phyloP scores from a whole-genome alignment of 202 grass and related monocot species.

The Carex arenaria region DNA sequence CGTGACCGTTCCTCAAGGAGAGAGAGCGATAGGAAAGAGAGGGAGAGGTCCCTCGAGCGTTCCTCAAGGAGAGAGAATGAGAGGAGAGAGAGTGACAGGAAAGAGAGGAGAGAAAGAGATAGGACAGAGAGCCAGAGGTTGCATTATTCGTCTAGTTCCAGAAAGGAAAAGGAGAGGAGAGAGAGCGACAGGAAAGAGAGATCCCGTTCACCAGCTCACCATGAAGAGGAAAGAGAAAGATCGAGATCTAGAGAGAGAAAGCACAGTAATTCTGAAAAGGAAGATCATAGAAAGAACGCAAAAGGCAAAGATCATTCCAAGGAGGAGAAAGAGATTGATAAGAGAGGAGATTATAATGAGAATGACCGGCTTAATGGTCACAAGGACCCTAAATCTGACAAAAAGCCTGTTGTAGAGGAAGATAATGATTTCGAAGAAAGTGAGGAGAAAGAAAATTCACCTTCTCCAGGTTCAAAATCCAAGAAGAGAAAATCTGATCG shows the following conservation, averaged over 20 bases:
- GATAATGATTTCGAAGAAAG: conserved; percentile 19
- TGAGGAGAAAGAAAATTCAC: conserved; percentile 31
- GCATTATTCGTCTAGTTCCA: conserved; percentile 5
- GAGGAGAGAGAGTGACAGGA: conserved; percentile 17
- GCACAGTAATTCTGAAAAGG: conserved; percentile 46
- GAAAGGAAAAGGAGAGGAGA: conserved; percentile 16
- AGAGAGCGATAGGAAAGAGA: not conserved
- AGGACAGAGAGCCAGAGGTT: not conserved
- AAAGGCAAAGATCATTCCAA: conserved; percentile 15
- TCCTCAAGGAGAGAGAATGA: conserved; percentile 22
- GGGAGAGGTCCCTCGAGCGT: not conserved
- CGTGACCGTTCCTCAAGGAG: not conserved
- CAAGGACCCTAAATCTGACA: conserved; percentile 23
- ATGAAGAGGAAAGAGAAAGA: conserved; percentile 78
- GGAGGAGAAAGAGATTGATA: conserved; percentile 35
- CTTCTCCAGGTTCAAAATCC: conserved; percentile 40
- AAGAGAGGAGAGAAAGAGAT: conserved; percentile 14
- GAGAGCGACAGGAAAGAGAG: conserved; percentile 47
- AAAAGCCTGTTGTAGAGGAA: conserved; percentile 30
- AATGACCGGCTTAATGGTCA: not conserved
- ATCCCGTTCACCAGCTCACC: conserved; percentile 64
- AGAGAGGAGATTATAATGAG: conserved; percentile 32
- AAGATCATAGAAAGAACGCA: conserved; percentile 42
- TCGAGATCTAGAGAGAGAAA: conserved; percentile 83
- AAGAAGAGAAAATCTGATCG: conserved; percentile 38